Evolutionary conservation across 2,329 filamentous ascomycete genomes (phyloP), one percentile per base, ranked within the genome.

Genomic region (Colletotrichum musicola): DNA sequence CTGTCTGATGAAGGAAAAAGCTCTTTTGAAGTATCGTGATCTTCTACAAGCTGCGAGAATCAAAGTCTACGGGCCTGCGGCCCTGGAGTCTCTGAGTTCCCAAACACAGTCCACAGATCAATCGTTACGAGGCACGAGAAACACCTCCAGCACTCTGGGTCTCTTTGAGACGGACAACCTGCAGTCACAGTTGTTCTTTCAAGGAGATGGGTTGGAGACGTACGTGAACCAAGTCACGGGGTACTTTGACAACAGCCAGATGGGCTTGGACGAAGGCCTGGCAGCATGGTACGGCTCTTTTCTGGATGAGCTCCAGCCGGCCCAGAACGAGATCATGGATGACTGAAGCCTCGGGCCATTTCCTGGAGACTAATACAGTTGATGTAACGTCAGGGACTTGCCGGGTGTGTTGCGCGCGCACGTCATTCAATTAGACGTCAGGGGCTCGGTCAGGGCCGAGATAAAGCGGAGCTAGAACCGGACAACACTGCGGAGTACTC

Each of bases 271-370:
- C n/a, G 71, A 72, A 13, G 66, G 62, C 9, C 30, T 72, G 44
- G 62, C 55, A 13, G 69, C 63, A 6, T 72, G 71, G 71, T 71
- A 71, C 30, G 66, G 47, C 18, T 62, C 66, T 7, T 69, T 72
- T 16, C 51, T 72, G 56, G 53, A 71, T 6, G 69, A 71, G 27
- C 27, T 68, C 3, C 69, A 70, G 12, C 49, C 58, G 3, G 18
- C 7, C 27, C 42, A 69, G 13, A 38, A 49, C 12, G 44, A 42
- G 20, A n/a, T 12, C 16, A 9, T 46, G 40, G 18, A 7, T 58
- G 38, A 63, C 6, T 4, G 9, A 13, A 27, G 49, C 25, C 35
- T 30, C 9, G n/a, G 49, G 13, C 1, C 14, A 27, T 10, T 16
- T 3, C 12, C 13, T 27, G 13, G 25, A 30, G 4, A 14, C 14